Evolutionary conservation across 2,329 filamentous ascomycete species (phyloP).

Genomic region (Penicillium aurantiogriseum): DNA sequence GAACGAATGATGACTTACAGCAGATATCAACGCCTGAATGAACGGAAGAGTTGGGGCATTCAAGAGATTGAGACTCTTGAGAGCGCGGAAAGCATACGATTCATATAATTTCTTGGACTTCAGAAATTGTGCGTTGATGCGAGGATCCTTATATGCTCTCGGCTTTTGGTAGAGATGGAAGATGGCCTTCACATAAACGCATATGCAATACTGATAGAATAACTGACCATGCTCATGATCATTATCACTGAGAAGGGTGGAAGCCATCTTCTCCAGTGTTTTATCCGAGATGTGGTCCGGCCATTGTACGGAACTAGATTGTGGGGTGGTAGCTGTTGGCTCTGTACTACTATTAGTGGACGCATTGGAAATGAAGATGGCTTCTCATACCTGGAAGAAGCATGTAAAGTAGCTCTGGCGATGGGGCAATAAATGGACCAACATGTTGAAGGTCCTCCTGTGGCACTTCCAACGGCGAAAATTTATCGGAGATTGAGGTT

Average conservation of each 20-base stretch:
- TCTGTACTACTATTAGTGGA: slow-evolving; percentile 10
- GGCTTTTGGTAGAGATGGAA: slow-evolving; percentile 17
- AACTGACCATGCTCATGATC: slow-evolving; percentile 12
- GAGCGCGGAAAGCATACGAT: slow-evolving; percentile 15
- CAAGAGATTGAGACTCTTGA: slow-evolving; percentile 21
- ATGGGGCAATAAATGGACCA: slow-evolving; percentile 14
- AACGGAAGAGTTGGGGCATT: slow-evolving; percentile 17
- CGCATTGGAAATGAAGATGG: not conserved
- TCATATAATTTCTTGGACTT: slow-evolving; percentile 24
- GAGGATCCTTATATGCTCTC: slow-evolving; percentile 11
- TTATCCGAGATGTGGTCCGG: slow-evolving; percentile 29
- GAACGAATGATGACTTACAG: slow-evolving; percentile 15
- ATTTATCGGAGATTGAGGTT: not conserved
- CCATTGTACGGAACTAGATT: slow-evolving; percentile 18
- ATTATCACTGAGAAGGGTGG: slow-evolving; percentile 13
- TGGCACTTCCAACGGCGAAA: not conserved
- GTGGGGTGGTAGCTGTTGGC: not conserved
- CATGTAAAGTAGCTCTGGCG: slow-evolving; percentile 27
- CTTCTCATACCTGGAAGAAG: slow-evolving; percentile 17
- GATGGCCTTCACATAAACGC: slow-evolving; percentile 27
- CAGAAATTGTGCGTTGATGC: slow-evolving; percentile 17
- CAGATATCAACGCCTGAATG: slow-evolving; percentile 27
- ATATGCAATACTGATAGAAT: slow-evolving; percentile 27
- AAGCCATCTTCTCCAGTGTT: slow-evolving; percentile 22
- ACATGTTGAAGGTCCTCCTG: slow-evolving; percentile 3